Conservation (phyloP, 2,329 filamentous ascomycete species). For the Trichoderma arundinaceum region DNA sequence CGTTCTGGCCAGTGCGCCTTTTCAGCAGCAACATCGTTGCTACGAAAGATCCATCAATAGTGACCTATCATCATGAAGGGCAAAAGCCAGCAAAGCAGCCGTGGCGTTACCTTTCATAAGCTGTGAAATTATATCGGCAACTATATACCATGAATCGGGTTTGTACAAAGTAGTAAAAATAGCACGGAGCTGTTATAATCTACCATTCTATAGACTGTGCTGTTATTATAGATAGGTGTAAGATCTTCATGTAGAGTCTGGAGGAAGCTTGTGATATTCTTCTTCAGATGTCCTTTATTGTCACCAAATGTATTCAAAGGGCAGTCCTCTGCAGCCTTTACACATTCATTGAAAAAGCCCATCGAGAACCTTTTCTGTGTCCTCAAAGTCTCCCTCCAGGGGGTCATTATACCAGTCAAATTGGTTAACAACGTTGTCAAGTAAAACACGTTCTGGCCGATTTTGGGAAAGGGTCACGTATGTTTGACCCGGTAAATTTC, state of each 20-base stretch:
- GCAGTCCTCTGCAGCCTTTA: constrained; percentile 28
- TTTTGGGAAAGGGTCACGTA: constrained; percentile 36
- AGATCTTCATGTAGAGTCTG: not conserved
- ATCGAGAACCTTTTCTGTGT: no score
- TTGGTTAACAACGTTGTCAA: no score
- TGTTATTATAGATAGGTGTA: not conserved
- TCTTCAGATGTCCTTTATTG: not conserved
- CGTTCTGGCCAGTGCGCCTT: not conserved
- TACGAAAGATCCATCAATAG: constrained; percentile 41
- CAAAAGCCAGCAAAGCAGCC: not conserved
- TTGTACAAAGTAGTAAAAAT: not conserved
- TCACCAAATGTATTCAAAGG: constrained; percentile 36
- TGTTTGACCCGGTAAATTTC: constrained; percentile 36
- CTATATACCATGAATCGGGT: not conserved
- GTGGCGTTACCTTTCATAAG: not conserved
- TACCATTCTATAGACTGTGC: not conserved
- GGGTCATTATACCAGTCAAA: no score
- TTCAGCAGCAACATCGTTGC: not conserved
- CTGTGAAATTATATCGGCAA: not conserved
- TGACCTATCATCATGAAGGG: constrained; percentile 32
- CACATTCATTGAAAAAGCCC: no score
- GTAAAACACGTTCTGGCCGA: constrained; percentile 29
- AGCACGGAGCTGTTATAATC: not conserved
- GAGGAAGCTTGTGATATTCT: not conserved
- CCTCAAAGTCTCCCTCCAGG: no score